A percentile compares a stretch with the other conserved stretches of the same genome.
Evolutionary conservation across 768 basidiomycete species (phyloP).

Genomic region (Psilocybe tampanensis): DNA sequence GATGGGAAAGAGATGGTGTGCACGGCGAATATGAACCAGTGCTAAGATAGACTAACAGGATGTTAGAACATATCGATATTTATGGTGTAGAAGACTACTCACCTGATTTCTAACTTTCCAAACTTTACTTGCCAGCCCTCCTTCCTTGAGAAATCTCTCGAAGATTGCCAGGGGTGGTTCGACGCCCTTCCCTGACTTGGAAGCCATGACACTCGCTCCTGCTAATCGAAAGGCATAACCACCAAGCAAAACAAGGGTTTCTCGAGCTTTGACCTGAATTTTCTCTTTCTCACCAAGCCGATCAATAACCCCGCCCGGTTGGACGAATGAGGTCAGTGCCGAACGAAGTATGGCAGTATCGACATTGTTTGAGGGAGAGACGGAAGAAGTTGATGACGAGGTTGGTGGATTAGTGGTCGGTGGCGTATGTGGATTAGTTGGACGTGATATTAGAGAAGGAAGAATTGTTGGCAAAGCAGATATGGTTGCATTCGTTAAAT

Average conservation of each 20-base stretch:
- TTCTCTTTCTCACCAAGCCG: slow-evolving; percentile 83
- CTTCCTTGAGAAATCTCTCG: slow-evolving; percentile 73
- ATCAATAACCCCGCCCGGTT: slow-evolving; percentile 78
- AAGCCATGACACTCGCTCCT: slow-evolving; percentile 42
- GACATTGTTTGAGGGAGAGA: slow-evolving; percentile 25
- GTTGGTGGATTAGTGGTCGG: slow-evolving; percentile 17
- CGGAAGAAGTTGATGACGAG: slow-evolving; percentile 45
- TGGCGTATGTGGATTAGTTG: slow-evolving; percentile 25
- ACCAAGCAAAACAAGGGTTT: slow-evolving; percentile 74
- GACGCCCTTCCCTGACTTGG: slow-evolving; percentile 58
- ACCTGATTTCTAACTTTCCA: slow-evolving; percentile 90
- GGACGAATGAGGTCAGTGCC: slow-evolving; percentile 67
- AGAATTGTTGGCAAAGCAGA: slow-evolving; percentile 68
- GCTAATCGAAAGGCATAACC: slow-evolving; percentile 69
- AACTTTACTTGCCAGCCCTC: slow-evolving; percentile 77
- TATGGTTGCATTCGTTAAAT: slow-evolving; percentile 77
- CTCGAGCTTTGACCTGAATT: slow-evolving; percentile 72
- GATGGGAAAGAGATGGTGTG: slow-evolving; percentile 75
- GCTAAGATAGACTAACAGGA: slow-evolving; percentile 56
- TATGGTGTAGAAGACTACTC: slow-evolving; percentile 24
- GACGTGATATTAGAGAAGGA: slow-evolving; percentile 57
- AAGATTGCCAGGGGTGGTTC: slow-evolving; percentile 73
- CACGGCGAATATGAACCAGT: slow-evolving; percentile 73
- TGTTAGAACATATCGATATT: background rate
- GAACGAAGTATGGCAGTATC: slow-evolving; percentile 55